Conservation (phyloP, 495 filamentous ascomycete species). For the Penicillium antarcticum region DNA sequence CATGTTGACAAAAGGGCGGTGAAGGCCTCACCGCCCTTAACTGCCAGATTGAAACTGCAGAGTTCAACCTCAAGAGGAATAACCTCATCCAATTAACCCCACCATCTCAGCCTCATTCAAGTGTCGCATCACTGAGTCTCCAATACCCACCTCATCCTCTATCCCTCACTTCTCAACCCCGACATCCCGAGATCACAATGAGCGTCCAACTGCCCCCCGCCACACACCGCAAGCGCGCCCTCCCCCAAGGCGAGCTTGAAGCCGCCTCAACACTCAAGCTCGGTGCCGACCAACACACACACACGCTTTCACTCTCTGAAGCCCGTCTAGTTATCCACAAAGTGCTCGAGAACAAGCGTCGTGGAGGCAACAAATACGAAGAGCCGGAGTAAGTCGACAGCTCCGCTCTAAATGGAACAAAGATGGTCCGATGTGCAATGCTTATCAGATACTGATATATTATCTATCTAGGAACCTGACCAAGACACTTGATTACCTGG, state of each 20-base stretch:
- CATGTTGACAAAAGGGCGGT: constrained; percentile 8
- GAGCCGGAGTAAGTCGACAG: constrained; percentile 44
- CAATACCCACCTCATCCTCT: not conserved
- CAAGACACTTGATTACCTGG: constrained; percentile 87
- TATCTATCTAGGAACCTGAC: constrained; percentile 52
- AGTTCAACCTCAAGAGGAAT: constrained; percentile 10
- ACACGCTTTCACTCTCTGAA: constrained; percentile 83
- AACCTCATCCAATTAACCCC: not conserved
- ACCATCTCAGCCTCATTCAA: not conserved
- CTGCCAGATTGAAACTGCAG: constrained; percentile 17
- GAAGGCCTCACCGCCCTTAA: constrained; percentile 19
- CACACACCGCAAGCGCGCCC: constrained; percentile 69
- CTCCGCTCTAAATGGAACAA: not conserved
- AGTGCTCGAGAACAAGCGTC: constrained; percentile 62
- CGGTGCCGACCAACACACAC: constrained; percentile 87
- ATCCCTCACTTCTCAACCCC: not conserved
- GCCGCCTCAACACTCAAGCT: constrained; percentile 76
- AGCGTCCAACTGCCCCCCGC: constrained; percentile 44
- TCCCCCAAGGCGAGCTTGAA: constrained; percentile 82
- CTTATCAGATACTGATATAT: constrained; percentile 1
- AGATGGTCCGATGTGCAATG: not conserved
- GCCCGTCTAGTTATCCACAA: constrained; percentile 89
- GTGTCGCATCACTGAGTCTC: not conserved
- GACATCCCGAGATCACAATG: constrained; percentile 26
- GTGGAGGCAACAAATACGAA: constrained; percentile 46